Conservation (phyloP, 1,284 basidiomycete species). For the Ustilago cynodontis region DNA sequence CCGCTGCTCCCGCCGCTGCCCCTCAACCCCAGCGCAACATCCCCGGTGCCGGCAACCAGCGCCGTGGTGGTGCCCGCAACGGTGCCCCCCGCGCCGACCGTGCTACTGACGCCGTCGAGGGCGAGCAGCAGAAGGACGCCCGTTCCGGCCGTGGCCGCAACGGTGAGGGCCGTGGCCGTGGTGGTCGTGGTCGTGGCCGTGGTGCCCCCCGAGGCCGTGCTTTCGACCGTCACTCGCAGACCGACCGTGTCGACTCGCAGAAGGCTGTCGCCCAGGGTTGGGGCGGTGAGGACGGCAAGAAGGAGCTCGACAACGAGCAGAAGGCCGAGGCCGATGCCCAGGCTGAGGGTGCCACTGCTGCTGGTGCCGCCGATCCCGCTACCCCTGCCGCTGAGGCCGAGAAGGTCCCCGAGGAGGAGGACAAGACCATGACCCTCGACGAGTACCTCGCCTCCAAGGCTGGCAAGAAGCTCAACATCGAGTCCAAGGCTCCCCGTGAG, state of each 20-base stretch:
- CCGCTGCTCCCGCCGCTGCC: slow-evolving; percentile 56
- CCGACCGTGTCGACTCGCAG: slow-evolving; percentile 83
- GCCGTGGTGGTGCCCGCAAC: slow-evolving; percentile 49
- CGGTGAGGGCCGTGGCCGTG: slow-evolving; percentile 71
- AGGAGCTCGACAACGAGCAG: slow-evolving; percentile 82
- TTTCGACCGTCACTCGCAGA: slow-evolving; percentile 84
- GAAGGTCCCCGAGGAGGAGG: slow-evolving; percentile 79
- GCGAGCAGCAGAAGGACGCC: slow-evolving; percentile 50
- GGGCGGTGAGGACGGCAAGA: slow-evolving; percentile 86
- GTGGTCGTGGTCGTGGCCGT: slow-evolving; percentile 72
- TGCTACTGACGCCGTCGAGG: slow-evolving; percentile 40
- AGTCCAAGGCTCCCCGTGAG: slow-evolving; percentile 53
- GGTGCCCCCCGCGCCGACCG: slow-evolving; percentile 51
- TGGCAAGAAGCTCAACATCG: slow-evolving; percentile 66
- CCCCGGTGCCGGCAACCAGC: slow-evolving; percentile 61
- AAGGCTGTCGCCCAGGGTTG: slow-evolving; percentile 92
- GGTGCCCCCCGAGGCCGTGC: slow-evolving; percentile 77
- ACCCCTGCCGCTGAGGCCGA: slow-evolving; percentile 52
- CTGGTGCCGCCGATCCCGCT: slow-evolving; percentile 68
- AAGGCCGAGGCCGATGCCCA: slow-evolving; percentile 72
- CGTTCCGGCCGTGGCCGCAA: slow-evolving; percentile 37
- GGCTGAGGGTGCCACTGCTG: slow-evolving; percentile 58
- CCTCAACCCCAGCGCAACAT: slow-evolving; percentile 56
- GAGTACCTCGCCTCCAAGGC: slow-evolving; percentile 83
- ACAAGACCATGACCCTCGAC: slow-evolving; percentile 86